These are phyloP conservation scores for Mucor indicus DNA, from an alignment of 371 early-diverging fungal species.

Conservation along the genomic window DNA sequence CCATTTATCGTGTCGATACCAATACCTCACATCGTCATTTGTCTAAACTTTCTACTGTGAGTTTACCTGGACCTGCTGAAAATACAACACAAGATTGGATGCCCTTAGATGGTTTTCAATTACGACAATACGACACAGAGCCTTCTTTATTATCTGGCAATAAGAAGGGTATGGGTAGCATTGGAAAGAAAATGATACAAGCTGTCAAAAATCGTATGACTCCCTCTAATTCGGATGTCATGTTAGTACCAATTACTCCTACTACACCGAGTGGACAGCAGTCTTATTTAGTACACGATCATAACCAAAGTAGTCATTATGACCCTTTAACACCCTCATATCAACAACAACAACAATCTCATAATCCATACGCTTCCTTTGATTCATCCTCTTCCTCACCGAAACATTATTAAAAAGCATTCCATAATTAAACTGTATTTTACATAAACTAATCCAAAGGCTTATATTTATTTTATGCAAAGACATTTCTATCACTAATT, in stretches of 20 bases:
- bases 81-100: slow-evolving; percentile 30
- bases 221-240: neutral
- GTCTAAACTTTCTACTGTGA: slow-evolving; percentile 3
- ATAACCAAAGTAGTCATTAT: slow-evolving; percentile 22
- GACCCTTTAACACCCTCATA: neutral
- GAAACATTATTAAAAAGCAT: neutral
- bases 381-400: neutral
- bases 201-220: slow-evolving; percentile 26
- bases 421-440: too few species aligned
- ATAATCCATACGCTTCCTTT: neutral
- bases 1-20: slow-evolving; percentile 44
- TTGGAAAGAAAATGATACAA: slow-evolving; percentile 38
- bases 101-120: slow-evolving; percentile 32
- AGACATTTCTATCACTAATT: slow-evolving; percentile 52
- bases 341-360: neutral
- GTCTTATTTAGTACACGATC: slow-evolving; percentile 8
- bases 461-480: too few species aligned
- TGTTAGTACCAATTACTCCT: slow-evolving; percentile 5
- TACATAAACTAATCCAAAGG: too few species aligned
- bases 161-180: slow-evolving; percentile 12
- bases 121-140: slow-evolving; percentile 31
- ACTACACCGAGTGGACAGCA: neutral
- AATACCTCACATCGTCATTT: slow-evolving; percentile 5
- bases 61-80: slow-evolving; percentile 7
- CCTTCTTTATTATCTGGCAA: slow-evolving; percentile 9